Base-by-base conservation (phyloP, 768 basidiomycete species). In the Boletus barrowsii region DNA sequence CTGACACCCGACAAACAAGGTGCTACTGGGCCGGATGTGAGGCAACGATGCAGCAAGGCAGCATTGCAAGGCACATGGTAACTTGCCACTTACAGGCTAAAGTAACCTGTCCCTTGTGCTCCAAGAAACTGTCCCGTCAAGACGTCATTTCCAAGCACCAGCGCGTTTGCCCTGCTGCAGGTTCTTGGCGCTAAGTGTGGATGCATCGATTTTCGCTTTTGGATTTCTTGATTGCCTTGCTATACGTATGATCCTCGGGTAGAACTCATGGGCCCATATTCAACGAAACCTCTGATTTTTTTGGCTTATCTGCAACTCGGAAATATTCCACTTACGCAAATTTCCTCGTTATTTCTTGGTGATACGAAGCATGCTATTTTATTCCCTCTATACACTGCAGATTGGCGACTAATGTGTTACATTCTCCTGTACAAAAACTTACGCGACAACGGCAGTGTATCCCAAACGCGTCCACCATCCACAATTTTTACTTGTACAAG, bases 121-220 rank as follows among this genome's bases (percentile, higher is more conserved):
- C 43, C 48, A 67, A 67, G 50, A 62, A 68, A 40, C 24, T 67
- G 39, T 67, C 65, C 20, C 65, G 65, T 24, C 58, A 58, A 29
- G 65, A 67, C 36, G 65, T 67, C 22, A 61, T 67, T 51, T 58
- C 61, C 49, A 67, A 67, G 35, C 65, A 67, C 26, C 63, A 54
- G 29, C 66, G 63, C 11, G 53, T 63, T 24, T 67, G 65, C 35
- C 66, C 63, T 29, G 63, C 56, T 13, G 61, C 63, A 35, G 41
- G 50, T 35, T 46, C 47, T 42, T 43, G 55, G 58, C 47, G 55
- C 41, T 61, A 41, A 63, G 51, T 35, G 33, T 36, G 40, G 39
- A 35, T 37, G 50, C 44, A 22, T 3, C 36, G 10, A 45, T 33
- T 3, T 41, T 41, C 45, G 42, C 22, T 54, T 44, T 24, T 26